Percentiles rank a stretch among this genome's conserved stretches.
phyloP scores from a whole-genome alignment of 108 stramenopile species.

The Cyclotella choctawhatcheeana region DNA sequence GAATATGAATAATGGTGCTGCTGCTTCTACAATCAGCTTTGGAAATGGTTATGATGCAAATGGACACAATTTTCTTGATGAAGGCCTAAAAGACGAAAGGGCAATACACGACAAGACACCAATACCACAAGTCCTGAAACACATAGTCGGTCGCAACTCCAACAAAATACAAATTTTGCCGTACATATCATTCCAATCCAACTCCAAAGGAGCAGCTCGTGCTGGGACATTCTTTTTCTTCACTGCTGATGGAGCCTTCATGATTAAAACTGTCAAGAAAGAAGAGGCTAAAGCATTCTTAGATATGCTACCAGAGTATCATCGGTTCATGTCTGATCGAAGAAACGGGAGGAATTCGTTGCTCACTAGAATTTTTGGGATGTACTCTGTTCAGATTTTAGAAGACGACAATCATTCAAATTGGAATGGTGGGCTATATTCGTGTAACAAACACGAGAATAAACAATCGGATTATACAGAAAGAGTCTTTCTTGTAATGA shows the following conservation, averaged over 20 bases:
- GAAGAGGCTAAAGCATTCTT: conserved; percentile 75
- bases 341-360: conserved; percentile 66
- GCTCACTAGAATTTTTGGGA: conserved; percentile 84
- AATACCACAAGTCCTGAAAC: conserved; percentile 15
- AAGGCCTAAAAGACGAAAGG: not conserved
- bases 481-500: conserved; percentile 82
- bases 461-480: conserved; percentile 33
- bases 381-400: conserved; percentile 73
- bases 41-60: not conserved
- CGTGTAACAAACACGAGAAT: conserved; percentile 18
- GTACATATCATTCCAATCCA: conserved; percentile 86
- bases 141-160: not conserved
- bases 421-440: conserved; percentile 65
- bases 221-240: conserved; percentile 86
- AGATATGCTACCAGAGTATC: conserved; percentile 79
- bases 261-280: conserved; percentile 90
- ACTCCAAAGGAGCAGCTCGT: conserved; percentile 86
- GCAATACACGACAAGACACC: not conserved
- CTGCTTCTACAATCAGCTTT: not conserved
- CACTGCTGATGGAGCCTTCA: conserved; percentile 84
- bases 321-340: conserved; percentile 68
- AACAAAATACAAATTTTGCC: conserved; percentile 35
- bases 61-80: not conserved
- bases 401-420: conserved; percentile 34
- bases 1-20: conserved; percentile 21